Base-by-base conservation (phyloP, 345 rosid species). In the Durio zibethinus region DNA sequence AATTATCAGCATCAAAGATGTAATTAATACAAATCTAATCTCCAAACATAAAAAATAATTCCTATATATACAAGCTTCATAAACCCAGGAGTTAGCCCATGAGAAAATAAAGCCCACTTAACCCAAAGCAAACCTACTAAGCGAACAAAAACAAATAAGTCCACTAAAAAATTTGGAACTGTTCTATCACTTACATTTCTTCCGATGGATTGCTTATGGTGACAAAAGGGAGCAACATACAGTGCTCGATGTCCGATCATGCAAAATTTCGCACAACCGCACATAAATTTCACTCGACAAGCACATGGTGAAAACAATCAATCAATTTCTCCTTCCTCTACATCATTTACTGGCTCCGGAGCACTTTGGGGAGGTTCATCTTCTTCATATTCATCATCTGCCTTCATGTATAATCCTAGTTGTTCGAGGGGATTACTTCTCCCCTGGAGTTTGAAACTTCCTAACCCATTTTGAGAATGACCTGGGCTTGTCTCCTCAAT, bases 341-440 rank as follows among this genome's bases (percentile, higher is more conserved):
- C 83, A 71, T 87, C 89, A 79, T 84, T 82, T 20, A 56, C 76
- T 1, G 77, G 80, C 21, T 67, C 77, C 35, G 78, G 66, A 80
- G 81, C 61, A 50, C 65, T 86, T 47, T 67, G 33, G 3, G 82
- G 86, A 0, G 78, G 86, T 78, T 84, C 90, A 65, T 77, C 85
- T 47, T 82, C 94, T 68, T 89, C 97, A 5, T 91, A 93, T 4
- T 91, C 96, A 9, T 87, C 92, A 53, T 85, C 91, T 73, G 71
- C 82, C 80, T 94, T 94, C 86, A 93, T 93, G 85, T 84, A 94
- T 73, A 94, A 72, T 38, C 98, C 98, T 56, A 94, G 82, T 68
- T 89, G 92, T 76, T 91, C 95, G 74, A 93, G 82, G 42, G 98
- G 97, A 77, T 93, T 92, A 76, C 80, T 87, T 69, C 66, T 89